Evolutionary conservation across 345 rosid species (phyloP), one percentile per base, ranked within the genome.

Genomic region (Murraya paniculata): DNA sequence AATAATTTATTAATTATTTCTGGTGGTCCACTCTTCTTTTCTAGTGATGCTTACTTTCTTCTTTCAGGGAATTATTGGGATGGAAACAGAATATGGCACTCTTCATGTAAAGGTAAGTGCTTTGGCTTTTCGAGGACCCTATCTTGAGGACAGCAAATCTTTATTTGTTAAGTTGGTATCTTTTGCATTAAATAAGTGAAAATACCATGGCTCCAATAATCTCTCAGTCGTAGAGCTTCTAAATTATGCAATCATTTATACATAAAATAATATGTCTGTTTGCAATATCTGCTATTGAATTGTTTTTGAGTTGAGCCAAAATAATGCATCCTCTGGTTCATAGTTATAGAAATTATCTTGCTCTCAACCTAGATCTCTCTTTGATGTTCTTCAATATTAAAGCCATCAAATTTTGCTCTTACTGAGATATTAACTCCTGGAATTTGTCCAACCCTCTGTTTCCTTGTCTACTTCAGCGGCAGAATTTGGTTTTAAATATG

Each of bases 71-170:
- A 84, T 96, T 83, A 81, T 96, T 82, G 95, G 93, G 73, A 77
- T 94, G 84, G 91, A 89, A 84, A 94, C 99, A 9, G 85, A 90
- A 77, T 86, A 90, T 22, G 98, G 99, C 7, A 86, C 88, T 77
- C 84, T 96, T 80, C 97, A 87, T 73, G 86, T 94, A 70, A 92
- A 94, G 87, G 99, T 92, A 82, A 88, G 91, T 75, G 24, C 27
- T 67, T 48, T 66, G 45, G 30, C 78, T 72, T 61, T 74, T 50
- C 69, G 38, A 72, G 30, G 6, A 56, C 28, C 68, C 24, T 68
- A 62, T 72, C 35, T 27, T 45, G 66, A 50, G 25, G 9, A 33
- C 31, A 0, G 6, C 41, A 35, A 58, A 36, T 68, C 68, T 57
- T 21, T 16, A 10, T 38, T 19, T 68, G 31, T 58, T 1, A 53